phyloP scores from a whole-genome alignment of 257 asterid species.

The Solanum arcanum region DNA sequence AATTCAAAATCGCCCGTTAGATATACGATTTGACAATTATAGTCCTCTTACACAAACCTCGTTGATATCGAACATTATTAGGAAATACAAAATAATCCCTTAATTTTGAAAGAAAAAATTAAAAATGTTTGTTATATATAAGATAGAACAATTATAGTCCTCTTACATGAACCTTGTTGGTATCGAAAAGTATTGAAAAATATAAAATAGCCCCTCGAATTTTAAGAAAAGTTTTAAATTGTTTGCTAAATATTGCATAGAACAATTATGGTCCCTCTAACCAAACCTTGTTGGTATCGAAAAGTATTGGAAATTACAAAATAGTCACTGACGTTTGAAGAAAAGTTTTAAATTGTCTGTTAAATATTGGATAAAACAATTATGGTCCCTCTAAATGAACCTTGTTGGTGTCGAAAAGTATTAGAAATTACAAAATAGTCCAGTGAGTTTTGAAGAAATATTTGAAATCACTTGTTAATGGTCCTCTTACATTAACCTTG shows the following conservation, averaged over 20 bases:
- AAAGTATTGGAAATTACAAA: too few relatives aligned
- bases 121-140: background rate
- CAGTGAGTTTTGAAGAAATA: background rate
- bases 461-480: too few relatives aligned
- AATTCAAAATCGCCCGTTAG: background rate
- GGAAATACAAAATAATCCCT: too few relatives aligned
- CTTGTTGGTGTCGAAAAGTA: background rate
- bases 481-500: fast-evolving
- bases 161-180: background rate
- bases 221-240: background rate
- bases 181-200: background rate
- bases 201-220: background rate
- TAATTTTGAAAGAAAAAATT: background rate
- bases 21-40: too few relatives aligned
- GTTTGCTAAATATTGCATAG: background rate
- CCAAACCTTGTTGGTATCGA: too few relatives aligned
- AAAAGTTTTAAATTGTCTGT: too few relatives aligned
- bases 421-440: background rate
- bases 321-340: background rate
- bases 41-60: background rate
- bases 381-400: background rate
- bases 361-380: too few relatives aligned
- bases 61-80: too few relatives aligned
- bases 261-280: background rate
- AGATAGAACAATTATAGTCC: background rate